Conservation (phyloP, 164 flowering plant genomes). For the Chimonanthus salicifolius region DNA sequence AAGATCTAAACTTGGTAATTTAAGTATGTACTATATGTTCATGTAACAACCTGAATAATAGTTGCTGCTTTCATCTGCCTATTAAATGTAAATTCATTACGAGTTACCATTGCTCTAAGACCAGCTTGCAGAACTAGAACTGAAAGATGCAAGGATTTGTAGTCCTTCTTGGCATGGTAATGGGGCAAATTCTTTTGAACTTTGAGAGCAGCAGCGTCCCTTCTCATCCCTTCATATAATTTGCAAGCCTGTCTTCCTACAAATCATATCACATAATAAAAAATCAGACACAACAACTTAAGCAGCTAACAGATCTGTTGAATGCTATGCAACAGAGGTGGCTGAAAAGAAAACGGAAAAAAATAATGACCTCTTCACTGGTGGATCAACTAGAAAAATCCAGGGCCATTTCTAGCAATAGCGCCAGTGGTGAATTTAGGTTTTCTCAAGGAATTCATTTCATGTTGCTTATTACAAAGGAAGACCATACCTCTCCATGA, state of each 20-base stretch:
- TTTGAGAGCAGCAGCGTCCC: slow-evolving; percentile 58
- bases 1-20: not conserved
- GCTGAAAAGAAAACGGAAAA: not conserved
- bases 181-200: slow-evolving; percentile 65
- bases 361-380: not conserved
- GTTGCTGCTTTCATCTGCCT: slow-evolving; percentile 50
- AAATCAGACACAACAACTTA: not conserved
- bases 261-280: not conserved
- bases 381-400: not conserved
- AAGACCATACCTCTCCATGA: slow-evolving; percentile 58
- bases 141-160: slow-evolving; percentile 26
- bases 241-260: slow-evolving; percentile 65
- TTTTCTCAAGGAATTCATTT: not conserved
- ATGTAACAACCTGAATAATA: slow-evolving; percentile 52
- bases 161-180: slow-evolving; percentile 39
- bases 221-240: slow-evolving; percentile 37
- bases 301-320: not conserved
- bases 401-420: not conserved
- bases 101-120: slow-evolving; percentile 63
- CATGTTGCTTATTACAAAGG: not conserved
- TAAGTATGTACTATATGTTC: not conserved
- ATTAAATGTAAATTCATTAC: slow-evolving; percentile 45
- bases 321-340: not conserved
- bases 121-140: slow-evolving; percentile 63
- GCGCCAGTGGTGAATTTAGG: not conserved